Percentiles rank a stretch among this genome's conserved stretches.
phyloP scores from a whole-genome alignment of 1,284 basidiomycete species.

The Moniliophthora roreri region DNA sequence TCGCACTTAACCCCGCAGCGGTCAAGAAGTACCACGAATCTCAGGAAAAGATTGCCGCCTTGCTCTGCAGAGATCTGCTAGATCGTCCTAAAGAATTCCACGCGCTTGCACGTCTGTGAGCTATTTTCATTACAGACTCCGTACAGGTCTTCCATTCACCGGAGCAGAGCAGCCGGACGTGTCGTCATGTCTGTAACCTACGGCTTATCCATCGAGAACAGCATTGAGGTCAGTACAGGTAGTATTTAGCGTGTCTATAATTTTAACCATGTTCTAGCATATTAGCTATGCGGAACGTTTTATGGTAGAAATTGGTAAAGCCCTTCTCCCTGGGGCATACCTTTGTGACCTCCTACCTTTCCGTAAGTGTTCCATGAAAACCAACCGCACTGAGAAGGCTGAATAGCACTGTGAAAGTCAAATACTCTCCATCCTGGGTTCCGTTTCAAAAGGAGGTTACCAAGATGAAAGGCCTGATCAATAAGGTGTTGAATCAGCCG shows the following conservation, averaged over 20 bases:
- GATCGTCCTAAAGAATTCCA: constrained; percentile 22
- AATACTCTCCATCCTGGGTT: constrained; percentile 14
- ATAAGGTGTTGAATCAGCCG: constrained; percentile 2
- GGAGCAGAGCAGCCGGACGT: constrained; percentile 17
- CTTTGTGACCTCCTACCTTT: constrained; percentile 23
- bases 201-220: constrained; percentile 9
- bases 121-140: background rate
- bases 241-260: background rate
- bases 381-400: background rate
- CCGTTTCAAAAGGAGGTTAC: constrained; percentile 8
- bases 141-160: background rate
- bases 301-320: constrained; percentile 21
- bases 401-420: constrained; percentile 5
- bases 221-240: constrained; percentile 14
- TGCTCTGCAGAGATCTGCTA: constrained; percentile 19
- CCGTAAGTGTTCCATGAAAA: constrained; percentile 17
- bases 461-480: constrained; percentile 3
- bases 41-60: constrained; percentile 20
- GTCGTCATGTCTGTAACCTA: constrained; percentile 18
- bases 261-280: constrained; percentile 18
- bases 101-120: constrained; percentile 26
- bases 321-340: constrained; percentile 24
- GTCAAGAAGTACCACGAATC: constrained; percentile 23
- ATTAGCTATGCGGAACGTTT: constrained; percentile 23
- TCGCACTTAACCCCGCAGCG: constrained; percentile 22